Percentiles rank a stretch among this genome's conserved stretches.
phyloP scores from a whole-genome alignment of 345 rosid genomes.

The Dipteronia sinensis region DNA sequence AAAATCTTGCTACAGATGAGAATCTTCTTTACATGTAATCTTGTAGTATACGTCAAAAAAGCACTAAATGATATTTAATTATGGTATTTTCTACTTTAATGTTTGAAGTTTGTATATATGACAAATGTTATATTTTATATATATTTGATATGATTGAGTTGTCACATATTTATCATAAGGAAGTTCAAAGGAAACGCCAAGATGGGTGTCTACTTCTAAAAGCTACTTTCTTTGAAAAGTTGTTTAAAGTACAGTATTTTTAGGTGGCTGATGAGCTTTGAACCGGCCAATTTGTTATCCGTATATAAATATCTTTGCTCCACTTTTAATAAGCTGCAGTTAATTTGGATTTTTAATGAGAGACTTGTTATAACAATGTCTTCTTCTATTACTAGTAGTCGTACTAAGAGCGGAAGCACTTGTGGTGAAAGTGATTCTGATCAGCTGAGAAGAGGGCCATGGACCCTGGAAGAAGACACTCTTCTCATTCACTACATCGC shows the following conservation, averaged over 20 bases:
- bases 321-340: background rate
- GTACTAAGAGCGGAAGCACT: background rate
- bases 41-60: background rate
- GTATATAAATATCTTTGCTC: slow-evolving; percentile 11
- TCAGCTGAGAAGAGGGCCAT: slow-evolving; percentile 71
- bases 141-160: background rate
- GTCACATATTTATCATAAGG: background rate
- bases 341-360: background rate
- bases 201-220: slow-evolving; percentile 4
- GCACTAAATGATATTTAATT: background rate
- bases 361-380: slow-evolving; percentile 14
- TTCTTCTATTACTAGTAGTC: slow-evolving; percentile 13
- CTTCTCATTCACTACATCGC: slow-evolving; percentile 61
- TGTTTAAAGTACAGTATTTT: slow-evolving; percentile 17
- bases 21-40: no score
- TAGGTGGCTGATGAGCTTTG: slow-evolving; percentile 18
- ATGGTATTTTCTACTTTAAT: no score
- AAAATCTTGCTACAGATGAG: no score
- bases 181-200: slow-evolving; percentile 27
- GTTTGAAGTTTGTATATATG: background rate
- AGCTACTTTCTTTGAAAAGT: slow-evolving; percentile 32
- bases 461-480: slow-evolving; percentile 74
- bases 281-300: background rate
- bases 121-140: background rate
- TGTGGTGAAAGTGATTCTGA: slow-evolving; percentile 22